phyloP scores from a whole-genome alignment of 805 yeast species.

The Metschnikowia corniflorae region DNA sequence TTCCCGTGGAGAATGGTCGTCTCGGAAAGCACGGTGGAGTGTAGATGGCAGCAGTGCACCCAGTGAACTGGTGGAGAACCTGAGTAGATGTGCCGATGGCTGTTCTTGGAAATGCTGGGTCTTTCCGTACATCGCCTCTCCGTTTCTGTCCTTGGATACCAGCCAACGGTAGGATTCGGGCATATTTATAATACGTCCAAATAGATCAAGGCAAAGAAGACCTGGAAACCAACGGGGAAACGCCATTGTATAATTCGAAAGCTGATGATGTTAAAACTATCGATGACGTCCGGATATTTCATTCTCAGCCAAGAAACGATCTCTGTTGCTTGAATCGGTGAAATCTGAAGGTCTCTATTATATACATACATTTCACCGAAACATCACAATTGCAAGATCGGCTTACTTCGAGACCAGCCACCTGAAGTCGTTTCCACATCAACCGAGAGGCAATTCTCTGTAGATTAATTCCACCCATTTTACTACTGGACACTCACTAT shows the following conservation, averaged over 20 bases:
- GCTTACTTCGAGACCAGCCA: too few species aligned
- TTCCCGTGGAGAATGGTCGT: constrained; percentile 44
- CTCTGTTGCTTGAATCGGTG: too few species aligned
- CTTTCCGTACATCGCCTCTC: constrained; percentile 54
- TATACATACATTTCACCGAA: too few species aligned
- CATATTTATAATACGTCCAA: constrained; percentile 40
- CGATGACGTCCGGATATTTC: too few species aligned
- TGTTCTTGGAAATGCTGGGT: constrained; percentile 61
- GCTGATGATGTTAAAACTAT: too few species aligned
- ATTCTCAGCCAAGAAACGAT: too few species aligned
- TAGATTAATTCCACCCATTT: too few species aligned
- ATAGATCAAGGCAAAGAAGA: constrained; percentile 49
- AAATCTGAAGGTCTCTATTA: too few species aligned
- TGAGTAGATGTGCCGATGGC: constrained; percentile 61
- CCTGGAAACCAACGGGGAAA: constrained; percentile 71
- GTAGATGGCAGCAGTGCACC: constrained; percentile 68
- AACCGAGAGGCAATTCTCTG: too few species aligned
- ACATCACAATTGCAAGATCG: too few species aligned
- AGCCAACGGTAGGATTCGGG: constrained; percentile 79
- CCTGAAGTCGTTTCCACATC: too few species aligned
- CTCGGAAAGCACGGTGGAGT: constrained; percentile 55
- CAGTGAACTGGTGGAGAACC: constrained; percentile 68
- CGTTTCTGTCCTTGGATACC: constrained; percentile 47
- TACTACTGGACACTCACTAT: constrained; percentile 2
- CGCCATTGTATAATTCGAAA: constrained; percentile 78